Conservation (phyloP, 352 stramenopile species). For the Phytophthora crassamura region DNA sequence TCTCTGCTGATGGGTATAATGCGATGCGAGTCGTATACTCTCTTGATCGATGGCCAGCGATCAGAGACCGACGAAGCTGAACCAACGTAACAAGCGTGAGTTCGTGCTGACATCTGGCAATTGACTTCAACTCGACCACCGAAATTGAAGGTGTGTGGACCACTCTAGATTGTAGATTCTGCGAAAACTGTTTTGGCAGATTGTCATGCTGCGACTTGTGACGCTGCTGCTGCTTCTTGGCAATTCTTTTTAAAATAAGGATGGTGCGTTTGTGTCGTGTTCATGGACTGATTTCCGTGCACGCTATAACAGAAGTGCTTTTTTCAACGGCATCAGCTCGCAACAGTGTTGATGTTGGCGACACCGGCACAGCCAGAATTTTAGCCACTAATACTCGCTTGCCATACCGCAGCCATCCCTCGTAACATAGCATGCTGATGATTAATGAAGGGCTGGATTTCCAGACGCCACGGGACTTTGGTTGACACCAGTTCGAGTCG, state of each 20-base stretch:
- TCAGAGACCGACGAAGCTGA: too few relatives aligned
- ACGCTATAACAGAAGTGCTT: conserved; percentile 25
- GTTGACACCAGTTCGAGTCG: conserved; percentile 30
- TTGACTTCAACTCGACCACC: conserved; percentile 11
- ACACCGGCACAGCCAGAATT: background rate
- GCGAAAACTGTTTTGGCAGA: conserved; percentile 10
- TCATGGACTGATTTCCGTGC: conserved; percentile 64
- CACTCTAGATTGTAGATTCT: background rate
- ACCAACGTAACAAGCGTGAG: too few relatives aligned
- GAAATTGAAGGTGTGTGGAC: conserved; percentile 3
- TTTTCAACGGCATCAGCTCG: conserved; percentile 36
- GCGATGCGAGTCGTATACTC: background rate
- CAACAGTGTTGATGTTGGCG: conserved; percentile 11
- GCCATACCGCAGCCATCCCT: conserved; percentile 37
- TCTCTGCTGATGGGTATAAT: conserved; percentile 11
- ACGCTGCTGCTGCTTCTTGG: conserved; percentile 6
- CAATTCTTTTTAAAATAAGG: too few relatives aligned
- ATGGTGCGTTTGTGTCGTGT: background rate
- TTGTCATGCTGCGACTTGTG: conserved; percentile 21
- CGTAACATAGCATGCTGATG: conserved; percentile 45
- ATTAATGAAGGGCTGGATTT: conserved; percentile 54
- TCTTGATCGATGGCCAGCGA: conserved; percentile 4
- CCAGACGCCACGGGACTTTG: conserved; percentile 51
- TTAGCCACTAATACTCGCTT: too few relatives aligned
- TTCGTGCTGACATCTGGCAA: too few relatives aligned